phyloP scores from a whole-genome alignment of 2,329 filamentous ascomycete species.

The Pseudogymnoascus sp. region DNA sequence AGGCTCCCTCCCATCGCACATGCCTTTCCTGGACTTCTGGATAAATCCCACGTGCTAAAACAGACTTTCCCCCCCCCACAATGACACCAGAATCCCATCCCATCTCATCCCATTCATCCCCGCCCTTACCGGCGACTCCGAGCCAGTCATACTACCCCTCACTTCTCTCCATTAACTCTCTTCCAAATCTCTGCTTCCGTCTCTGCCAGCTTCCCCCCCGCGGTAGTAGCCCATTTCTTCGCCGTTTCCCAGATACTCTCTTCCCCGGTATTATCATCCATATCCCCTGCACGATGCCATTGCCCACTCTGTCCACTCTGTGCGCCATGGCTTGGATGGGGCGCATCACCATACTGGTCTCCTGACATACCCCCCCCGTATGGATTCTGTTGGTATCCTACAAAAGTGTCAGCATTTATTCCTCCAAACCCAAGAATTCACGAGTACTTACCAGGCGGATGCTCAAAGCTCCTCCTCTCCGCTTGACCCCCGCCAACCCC shows the following conservation, averaged over 20 bases:
- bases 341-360: slow-evolving; percentile 33
- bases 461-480: slow-evolving; percentile 25
- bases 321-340: slow-evolving; percentile 32
- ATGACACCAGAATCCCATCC: background rate
- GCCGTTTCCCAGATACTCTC: slow-evolving; percentile 49
- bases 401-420: background rate
- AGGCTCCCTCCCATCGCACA: background rate
- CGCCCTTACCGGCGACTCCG: background rate
- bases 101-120: background rate
- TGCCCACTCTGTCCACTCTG: slow-evolving; percentile 29
- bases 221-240: slow-evolving; percentile 52
- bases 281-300: slow-evolving; percentile 4
- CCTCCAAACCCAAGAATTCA: background rate
- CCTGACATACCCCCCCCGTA: slow-evolving; percentile 47
- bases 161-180: slow-evolving; percentile 53
- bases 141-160: background rate
- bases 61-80: background rate
- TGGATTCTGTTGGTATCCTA: slow-evolving; percentile 51
- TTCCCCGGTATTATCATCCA: slow-evolving; percentile 21
- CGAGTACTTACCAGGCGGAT: slow-evolving; percentile 22
- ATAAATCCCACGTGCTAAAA: background rate
- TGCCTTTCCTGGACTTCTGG: background rate
- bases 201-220: slow-evolving; percentile 51
- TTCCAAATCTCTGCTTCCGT: slow-evolving; percentile 59
- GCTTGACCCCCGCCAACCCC: background rate